phyloP scores from a whole-genome alignment of 345 rosid genomes.

The Brassica cretica region DNA sequence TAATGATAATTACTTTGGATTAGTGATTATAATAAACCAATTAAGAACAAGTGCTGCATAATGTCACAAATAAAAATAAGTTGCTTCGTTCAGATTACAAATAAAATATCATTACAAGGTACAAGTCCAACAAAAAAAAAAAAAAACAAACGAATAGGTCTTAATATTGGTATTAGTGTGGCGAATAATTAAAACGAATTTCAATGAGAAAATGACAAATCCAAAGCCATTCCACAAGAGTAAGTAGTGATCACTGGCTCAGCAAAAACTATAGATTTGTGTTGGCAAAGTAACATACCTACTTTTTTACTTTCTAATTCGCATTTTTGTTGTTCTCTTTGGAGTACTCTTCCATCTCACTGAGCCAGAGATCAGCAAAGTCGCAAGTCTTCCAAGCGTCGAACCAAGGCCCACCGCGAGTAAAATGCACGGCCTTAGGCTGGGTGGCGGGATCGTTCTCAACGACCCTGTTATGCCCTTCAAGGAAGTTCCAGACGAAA shows the following conservation, averaged over 20 bases:
- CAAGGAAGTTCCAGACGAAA: slow-evolving; percentile 91
- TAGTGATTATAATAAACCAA: background rate
- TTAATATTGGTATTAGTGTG: background rate
- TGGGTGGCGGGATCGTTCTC: slow-evolving; percentile 57
- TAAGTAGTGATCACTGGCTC: slow-evolving; percentile 14
- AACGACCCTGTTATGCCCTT: slow-evolving; percentile 82
- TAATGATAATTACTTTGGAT: background rate
- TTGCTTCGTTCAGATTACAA: background rate
- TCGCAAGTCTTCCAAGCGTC: slow-evolving; percentile 93
- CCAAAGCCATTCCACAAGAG: slow-evolving; percentile 1
- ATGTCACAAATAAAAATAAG: background rate
- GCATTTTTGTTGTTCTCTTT: slow-evolving; percentile 31
- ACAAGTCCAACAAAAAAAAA: background rate
- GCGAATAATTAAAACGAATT: background rate
- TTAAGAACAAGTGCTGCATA: background rate
- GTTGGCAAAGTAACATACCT: slow-evolving; percentile 19
- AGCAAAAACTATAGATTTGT: background rate
- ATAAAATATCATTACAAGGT: background rate
- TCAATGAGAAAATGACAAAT: background rate
- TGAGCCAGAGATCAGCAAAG: slow-evolving; percentile 88
- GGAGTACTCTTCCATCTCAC: slow-evolving; percentile 65
- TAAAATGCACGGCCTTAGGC: slow-evolving; percentile 88
- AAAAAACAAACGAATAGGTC: background rate
- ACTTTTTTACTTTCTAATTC: slow-evolving; percentile 19
- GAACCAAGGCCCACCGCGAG: slow-evolving; percentile 98